Conservation (phyloP, 257 asterid species). For the Solanum ossicruentum region DNA sequence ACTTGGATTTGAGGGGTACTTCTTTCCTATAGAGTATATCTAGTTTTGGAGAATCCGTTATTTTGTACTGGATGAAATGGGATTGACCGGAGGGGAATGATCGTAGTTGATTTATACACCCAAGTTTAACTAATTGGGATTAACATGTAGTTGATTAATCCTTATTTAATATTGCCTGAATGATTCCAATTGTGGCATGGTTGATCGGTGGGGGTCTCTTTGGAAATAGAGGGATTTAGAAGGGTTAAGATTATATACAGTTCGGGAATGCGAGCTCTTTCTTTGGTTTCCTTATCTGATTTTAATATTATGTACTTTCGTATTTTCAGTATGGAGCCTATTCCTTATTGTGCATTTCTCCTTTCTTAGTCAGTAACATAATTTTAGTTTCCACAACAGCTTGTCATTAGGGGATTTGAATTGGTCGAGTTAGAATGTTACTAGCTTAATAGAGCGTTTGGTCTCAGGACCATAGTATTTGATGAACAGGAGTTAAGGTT, state of each 20-base stretch:
- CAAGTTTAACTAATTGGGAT: not conserved
- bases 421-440: not conserved
- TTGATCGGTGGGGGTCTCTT: not conserved
- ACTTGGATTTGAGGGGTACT: not conserved
- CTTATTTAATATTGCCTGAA: not conserved
- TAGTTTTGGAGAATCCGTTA: not conserved
- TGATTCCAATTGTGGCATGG: not conserved
- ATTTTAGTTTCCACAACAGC: not conserved
- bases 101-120: not conserved
- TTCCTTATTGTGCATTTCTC: not conserved
- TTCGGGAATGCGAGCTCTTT: not conserved
- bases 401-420: not conserved
- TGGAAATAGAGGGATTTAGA: not conserved
- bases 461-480: not conserved
- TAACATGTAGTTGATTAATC: not conserved
- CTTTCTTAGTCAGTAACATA: not conserved
- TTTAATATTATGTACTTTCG: not conserved
- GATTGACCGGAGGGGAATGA: not conserved
- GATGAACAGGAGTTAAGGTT: not conserved
- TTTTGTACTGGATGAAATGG: not conserved
- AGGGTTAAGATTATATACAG: not conserved
- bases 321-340: not conserved
- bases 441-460: not conserved
- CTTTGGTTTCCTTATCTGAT: not conserved
- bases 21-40: not conserved